Percentiles rank a stretch among this genome's conserved stretches.
Evolutionary conservation across 495 filamentous ascomycete species (phyloP).

Genomic region (Chaetomium fimeti): DNA sequence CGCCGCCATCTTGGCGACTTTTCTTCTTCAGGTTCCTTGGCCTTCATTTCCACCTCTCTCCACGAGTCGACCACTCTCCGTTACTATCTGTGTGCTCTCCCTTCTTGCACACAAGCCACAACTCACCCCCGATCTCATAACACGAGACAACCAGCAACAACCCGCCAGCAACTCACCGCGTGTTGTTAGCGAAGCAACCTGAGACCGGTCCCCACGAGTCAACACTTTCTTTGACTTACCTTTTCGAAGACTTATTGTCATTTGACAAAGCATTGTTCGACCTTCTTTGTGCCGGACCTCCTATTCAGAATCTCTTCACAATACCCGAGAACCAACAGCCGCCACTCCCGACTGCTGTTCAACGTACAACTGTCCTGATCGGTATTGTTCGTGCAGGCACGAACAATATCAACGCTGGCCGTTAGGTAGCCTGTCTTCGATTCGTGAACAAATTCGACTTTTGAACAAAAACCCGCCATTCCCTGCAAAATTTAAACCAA

Average conservation of each 20-base stretch:
- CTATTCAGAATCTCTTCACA: neutral
- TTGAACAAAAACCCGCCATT: neutral
- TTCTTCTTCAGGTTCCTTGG: neutral
- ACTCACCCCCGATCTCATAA: no score
- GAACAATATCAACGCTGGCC: slow-evolving; percentile 24
- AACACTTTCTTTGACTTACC: no score
- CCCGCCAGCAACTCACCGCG: no score
- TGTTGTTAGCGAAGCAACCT: no score
- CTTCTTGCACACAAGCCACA: no score
- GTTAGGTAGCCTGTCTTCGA: slow-evolving; percentile 6
- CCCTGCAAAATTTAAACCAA: neutral
- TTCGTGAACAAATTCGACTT: neutral
- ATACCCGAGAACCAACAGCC: neutral
- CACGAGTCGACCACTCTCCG: neutral
- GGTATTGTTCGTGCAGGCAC: slow-evolving; percentile 15
- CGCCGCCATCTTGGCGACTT: neutral
- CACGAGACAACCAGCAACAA: no score
- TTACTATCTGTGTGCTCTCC: no score
- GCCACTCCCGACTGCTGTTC: neutral
- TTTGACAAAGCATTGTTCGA: no score
- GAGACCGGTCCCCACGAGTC: no score
- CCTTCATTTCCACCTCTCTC: neutral
- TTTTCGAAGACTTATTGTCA: no score
- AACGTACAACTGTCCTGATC: slow-evolving; percentile 24
- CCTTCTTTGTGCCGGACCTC: no score